These are phyloP conservation scores for Asclepias syriaca DNA, from an alignment of 257 asterid genomes.

Conservation along the genomic window DNA sequence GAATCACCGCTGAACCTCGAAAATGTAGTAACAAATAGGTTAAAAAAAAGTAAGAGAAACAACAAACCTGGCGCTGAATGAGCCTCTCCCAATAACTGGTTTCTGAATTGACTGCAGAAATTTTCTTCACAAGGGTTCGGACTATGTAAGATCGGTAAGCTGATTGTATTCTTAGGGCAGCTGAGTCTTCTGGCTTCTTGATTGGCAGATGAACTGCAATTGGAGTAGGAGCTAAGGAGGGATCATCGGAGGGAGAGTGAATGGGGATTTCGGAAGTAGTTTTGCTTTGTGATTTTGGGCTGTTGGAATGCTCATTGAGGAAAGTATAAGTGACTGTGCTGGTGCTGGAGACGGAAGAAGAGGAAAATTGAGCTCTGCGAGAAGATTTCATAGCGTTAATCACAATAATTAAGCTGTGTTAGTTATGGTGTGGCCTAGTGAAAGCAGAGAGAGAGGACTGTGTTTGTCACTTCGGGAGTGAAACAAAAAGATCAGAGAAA, in stretches of 20 bases:
- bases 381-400: conserved; percentile 33
- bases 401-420: too few species aligned
- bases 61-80: conserved; percentile 75
- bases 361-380: conserved; percentile 19
- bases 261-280: conserved; percentile 29
- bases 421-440: background rate
- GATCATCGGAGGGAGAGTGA: conserved; percentile 22
- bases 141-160: conserved; percentile 60
- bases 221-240: background rate
- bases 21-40: background rate
- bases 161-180: conserved; percentile 66
- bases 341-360: conserved; percentile 25
- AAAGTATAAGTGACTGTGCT: conserved; percentile 31
- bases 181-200: conserved; percentile 24
- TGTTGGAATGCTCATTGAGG: conserved; percentile 31
- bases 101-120: conserved; percentile 67
- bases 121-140: conserved; percentile 55
- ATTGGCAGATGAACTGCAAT: conserved; percentile 14
- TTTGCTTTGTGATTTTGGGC: conserved; percentile 25
- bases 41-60: background rate
- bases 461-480: background rate
- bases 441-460: background rate
- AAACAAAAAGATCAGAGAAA: background rate
- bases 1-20: background rate
- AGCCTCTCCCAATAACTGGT: conserved; percentile 62